phyloP scores from a whole-genome alignment of 805 yeast genomes.

The Wickerhamiella allomyrinae region DNA sequence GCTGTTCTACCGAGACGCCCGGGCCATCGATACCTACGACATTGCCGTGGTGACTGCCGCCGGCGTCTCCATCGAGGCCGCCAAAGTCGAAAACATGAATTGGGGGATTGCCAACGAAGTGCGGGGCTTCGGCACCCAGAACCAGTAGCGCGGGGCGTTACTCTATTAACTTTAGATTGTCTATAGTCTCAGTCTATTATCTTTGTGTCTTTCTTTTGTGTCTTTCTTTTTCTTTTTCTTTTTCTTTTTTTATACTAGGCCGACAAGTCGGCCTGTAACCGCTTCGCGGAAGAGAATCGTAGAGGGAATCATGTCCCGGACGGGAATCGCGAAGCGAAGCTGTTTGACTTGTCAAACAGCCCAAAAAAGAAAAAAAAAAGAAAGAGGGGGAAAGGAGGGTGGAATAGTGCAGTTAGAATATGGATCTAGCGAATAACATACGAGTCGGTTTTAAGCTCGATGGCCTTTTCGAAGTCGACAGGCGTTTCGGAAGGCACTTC shows the following conservation, averaged over 20 bases:
- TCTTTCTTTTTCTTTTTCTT: no score
- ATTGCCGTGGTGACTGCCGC: slow-evolving; percentile 53
- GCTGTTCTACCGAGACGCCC: slow-evolving; percentile 88
- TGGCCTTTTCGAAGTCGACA: slow-evolving; percentile 12
- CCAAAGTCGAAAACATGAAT: slow-evolving; percentile 13
- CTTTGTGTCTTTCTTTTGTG: no score
- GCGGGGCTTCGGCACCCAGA: slow-evolving; percentile 78
- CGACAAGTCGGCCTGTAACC: no score
- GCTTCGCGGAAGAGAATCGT: no score
- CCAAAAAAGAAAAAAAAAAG: no score
- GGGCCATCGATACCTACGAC: slow-evolving; percentile 76
- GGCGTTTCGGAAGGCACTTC: slow-evolving; percentile 27
- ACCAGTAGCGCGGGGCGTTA: no score
- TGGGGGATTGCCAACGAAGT: slow-evolving; percentile 68
- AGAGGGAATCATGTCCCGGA: no score
- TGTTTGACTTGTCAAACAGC: no score
- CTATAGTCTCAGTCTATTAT: background rate
- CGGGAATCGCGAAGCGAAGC: no score
- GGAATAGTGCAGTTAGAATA: no score
- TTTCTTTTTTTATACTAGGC: no score
- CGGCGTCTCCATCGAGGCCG: slow-evolving; percentile 42
- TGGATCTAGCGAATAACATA: slow-evolving; percentile 15
- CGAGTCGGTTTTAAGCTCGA: slow-evolving; percentile 13
- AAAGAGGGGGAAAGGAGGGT: no score
- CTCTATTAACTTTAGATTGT: slow-evolving; percentile 5